These are phyloP conservation scores for Salix koriyanagi DNA, from an alignment of 345 rosid species.

Conservation along the genomic window DNA sequence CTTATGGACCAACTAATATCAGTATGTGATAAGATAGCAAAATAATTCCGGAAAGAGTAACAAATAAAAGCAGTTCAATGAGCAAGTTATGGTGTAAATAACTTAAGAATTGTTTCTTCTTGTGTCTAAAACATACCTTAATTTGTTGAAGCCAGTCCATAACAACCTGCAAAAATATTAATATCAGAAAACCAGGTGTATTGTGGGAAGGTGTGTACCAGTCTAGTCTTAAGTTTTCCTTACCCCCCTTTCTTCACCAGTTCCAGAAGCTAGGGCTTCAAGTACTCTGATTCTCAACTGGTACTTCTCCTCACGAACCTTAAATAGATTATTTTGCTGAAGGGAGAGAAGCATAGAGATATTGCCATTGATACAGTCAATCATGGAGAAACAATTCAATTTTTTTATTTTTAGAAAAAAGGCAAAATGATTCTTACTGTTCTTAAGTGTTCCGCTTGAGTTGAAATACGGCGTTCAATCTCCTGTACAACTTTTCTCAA, in stretches of 20 bases:
- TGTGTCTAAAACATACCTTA: conserved; percentile 40
- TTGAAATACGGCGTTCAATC: conserved; percentile 92
- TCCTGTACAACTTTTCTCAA: conserved; percentile 87
- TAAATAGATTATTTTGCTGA: conserved; percentile 90
- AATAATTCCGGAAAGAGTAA: neutral
- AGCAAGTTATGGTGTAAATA: neutral
- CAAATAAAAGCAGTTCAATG: neutral
- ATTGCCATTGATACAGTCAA: conserved; percentile 4
- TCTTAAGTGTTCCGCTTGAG: conserved; percentile 92
- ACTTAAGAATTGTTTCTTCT: neutral
- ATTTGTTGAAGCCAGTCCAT: conserved; percentile 47
- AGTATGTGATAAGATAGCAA: neutral
- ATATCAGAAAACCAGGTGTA: neutral
- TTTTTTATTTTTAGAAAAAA: neutral
- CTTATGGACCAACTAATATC: neutral
- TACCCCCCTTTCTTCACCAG: conserved; percentile 66
- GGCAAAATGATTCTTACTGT: conserved; percentile 44
- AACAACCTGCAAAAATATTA: conserved; percentile 36
- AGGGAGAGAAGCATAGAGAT: conserved; percentile 15
- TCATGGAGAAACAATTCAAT: neutral
- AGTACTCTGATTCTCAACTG: conserved; percentile 80
- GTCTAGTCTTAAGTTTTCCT: neutral
- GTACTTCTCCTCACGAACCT: conserved; percentile 83
- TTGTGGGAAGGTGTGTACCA: neutral
- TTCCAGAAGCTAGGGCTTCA: conserved; percentile 81